phyloP scores from a whole-genome alignment of 129 eudicot species.

The Artemisia tridentata region DNA sequence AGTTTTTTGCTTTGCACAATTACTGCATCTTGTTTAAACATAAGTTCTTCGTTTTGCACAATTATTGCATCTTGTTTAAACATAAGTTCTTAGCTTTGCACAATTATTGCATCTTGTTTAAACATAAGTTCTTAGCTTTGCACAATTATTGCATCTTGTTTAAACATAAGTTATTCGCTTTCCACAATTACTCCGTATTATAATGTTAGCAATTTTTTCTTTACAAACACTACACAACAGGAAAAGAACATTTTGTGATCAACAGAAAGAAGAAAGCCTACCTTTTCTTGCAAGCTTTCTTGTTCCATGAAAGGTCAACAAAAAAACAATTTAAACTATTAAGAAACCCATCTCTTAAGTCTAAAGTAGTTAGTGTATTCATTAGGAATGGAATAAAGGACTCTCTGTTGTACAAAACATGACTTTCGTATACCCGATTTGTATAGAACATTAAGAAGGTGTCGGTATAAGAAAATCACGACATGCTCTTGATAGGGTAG shows the following conservation, averaged over 20 bases:
- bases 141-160: too few species aligned
- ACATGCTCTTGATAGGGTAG: neutral
- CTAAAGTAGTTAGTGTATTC: neutral
- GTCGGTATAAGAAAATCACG: neutral
- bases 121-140: too few species aligned
- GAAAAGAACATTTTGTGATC: slow-evolving; percentile 32
- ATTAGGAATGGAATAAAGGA: neutral
- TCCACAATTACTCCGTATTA: too few species aligned
- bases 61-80: too few species aligned
- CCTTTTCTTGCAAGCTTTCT: slow-evolving; percentile 28
- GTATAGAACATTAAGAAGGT: neutral
- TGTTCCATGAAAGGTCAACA: slow-evolving; percentile 14
- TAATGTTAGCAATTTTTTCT: neutral
- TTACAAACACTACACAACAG: slow-evolving; percentile 11
- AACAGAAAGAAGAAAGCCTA: slow-evolving; percentile 17
- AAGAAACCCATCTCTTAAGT: too few species aligned
- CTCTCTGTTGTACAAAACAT: neutral
- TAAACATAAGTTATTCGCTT: too few species aligned
- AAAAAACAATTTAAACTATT: slow-evolving; percentile 1
- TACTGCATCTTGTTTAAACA: too few species aligned
- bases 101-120: too few species aligned
- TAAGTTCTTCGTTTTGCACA: too few species aligned
- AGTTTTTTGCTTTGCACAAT: too few species aligned
- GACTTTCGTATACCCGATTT: neutral
- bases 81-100: too few species aligned